phyloP scores from a whole-genome alignment of 2,329 filamentous ascomycete genomes.

The Monosporascus ibericus region DNA sequence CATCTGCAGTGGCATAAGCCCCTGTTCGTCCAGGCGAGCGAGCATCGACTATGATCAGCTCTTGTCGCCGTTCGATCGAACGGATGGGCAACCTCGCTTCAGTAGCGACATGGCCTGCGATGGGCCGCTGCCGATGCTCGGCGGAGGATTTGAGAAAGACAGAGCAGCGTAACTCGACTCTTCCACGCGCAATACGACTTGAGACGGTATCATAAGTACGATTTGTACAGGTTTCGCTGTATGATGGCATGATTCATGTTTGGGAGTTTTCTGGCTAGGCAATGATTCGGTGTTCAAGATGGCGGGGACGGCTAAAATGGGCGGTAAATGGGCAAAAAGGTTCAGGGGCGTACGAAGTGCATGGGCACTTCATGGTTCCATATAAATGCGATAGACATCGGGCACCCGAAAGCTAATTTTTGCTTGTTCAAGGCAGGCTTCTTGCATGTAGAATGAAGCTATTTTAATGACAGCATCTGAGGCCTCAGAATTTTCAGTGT shows the following conservation, averaged over 20 bases:
- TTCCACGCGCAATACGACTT: background rate
- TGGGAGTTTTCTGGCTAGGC: background rate
- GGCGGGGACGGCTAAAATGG: background rate
- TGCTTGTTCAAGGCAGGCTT: background rate
- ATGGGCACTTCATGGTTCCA: background rate
- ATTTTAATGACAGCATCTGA: background rate
- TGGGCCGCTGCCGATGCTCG: constrained; percentile 9
- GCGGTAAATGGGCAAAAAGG: background rate
- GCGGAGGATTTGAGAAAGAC: constrained; percentile 9
- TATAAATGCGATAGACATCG: background rate
- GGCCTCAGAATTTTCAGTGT: constrained; percentile 31
- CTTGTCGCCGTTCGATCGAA: constrained; percentile 6
- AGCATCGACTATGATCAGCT: constrained; percentile 18
- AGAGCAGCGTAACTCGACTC: background rate
- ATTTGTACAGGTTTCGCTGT: no score
- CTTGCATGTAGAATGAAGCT: constrained; percentile 1
- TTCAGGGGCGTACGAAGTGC: background rate
- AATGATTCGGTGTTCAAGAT: background rate
- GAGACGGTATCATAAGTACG: background rate
- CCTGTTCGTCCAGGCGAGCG: constrained; percentile 18
- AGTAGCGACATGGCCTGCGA: constrained; percentile 8
- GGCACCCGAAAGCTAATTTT: background rate
- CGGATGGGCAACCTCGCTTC: constrained; percentile 10
- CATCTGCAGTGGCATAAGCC: constrained; percentile 22
- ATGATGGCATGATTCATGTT: background rate